Conservation (phyloP, 768 basidiomycete genomes). For the Termitomyces sp. region DNA sequence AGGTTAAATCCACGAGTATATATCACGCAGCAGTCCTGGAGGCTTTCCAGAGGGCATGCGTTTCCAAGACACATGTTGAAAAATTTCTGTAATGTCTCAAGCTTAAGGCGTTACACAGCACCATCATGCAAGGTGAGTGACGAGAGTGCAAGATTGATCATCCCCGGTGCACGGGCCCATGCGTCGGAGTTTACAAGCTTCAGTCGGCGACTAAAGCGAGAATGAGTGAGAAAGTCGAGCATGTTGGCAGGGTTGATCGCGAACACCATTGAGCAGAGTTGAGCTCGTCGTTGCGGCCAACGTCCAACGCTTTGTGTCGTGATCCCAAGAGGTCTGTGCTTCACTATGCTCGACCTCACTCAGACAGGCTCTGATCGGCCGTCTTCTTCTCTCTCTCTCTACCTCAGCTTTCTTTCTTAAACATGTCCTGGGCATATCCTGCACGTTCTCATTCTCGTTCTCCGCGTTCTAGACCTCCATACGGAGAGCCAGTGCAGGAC, state of each 20-base stretch:
- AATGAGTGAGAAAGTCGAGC: slow-evolving; percentile 16
- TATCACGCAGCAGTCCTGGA: background rate
- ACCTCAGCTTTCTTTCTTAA: slow-evolving; percentile 53
- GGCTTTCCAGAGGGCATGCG: background rate
- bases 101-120: background rate
- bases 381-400: slow-evolving; percentile 55
- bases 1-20: no score
- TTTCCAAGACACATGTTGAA: background rate
- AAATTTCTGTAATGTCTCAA: background rate
- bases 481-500: slow-evolving; percentile 55
- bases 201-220: slow-evolving; percentile 39
- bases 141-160: background rate
- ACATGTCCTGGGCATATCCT: slow-evolving; percentile 84
- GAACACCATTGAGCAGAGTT: slow-evolving; percentile 46
- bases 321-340: slow-evolving; percentile 89
- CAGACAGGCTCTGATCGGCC: slow-evolving; percentile 71
- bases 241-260: slow-evolving; percentile 47
- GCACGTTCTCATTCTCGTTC: slow-evolving; percentile 84
- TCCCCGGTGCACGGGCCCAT: slow-evolving; percentile 13
- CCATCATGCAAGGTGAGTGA: background rate
- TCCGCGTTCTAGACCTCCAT: slow-evolving; percentile 57
- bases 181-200: slow-evolving; percentile 10
- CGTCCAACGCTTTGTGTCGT: slow-evolving; percentile 46
- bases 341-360: slow-evolving; percentile 85
- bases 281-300: slow-evolving; percentile 39